Conservation (phyloP, 345 rosid species). For the Corchorus olitorius region DNA sequence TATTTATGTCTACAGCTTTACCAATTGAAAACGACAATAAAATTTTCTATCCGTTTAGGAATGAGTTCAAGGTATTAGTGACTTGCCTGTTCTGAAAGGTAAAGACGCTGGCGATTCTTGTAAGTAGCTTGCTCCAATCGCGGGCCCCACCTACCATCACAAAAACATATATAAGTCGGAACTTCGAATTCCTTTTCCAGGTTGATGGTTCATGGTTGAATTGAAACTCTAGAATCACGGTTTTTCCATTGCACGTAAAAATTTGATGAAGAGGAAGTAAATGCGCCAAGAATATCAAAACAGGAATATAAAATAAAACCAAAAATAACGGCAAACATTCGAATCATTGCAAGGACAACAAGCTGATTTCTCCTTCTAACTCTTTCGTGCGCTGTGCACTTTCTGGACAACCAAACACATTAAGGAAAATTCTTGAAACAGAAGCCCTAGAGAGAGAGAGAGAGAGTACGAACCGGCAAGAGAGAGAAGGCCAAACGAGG, state of each 20-base stretch:
- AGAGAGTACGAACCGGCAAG: conserved; percentile 48
- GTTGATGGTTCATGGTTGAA: not conserved
- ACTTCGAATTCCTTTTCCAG: not conserved
- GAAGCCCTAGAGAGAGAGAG: conserved; percentile 21
- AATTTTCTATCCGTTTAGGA: too few species aligned
- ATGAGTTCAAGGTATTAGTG: not conserved
- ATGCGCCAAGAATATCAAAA: not conserved
- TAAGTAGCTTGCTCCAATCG: conserved; percentile 72
- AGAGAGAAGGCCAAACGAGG: conserved; percentile 55
- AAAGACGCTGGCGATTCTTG: conserved; percentile 69
- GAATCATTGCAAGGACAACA: not conserved
- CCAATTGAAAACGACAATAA: not conserved
- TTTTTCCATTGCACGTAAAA: not conserved
- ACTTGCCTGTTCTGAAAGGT: conserved; percentile 67
- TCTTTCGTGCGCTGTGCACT: not conserved
- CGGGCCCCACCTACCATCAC: conserved; percentile 60
- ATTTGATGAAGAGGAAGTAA: not conserved
- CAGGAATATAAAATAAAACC: not conserved
- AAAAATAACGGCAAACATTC: not conserved
- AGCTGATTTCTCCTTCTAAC: not conserved
- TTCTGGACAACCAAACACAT: conserved; percentile 9
- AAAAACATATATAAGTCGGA: not conserved
- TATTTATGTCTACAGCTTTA: not conserved
- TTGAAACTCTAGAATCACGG: not conserved
- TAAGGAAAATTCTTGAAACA: not conserved